These are phyloP conservation scores for Mollisia scopiformis DNA, from an alignment of 2,329 filamentous ascomycete species.

Conservation along the genomic window DNA sequence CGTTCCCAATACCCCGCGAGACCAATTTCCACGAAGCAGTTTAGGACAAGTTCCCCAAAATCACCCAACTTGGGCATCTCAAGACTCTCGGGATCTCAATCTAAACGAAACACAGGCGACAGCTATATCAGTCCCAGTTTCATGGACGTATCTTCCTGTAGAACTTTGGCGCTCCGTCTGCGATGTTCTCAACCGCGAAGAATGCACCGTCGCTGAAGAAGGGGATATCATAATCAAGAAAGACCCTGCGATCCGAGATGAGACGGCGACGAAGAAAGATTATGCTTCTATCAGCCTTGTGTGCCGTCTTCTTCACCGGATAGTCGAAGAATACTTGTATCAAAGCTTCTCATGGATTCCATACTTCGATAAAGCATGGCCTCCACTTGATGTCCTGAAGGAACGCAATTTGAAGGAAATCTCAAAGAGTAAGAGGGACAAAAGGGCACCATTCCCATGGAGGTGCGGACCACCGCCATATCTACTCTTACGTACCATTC, in stretches of 20 bases:
- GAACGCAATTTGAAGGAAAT: not conserved
- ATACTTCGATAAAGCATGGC: not conserved
- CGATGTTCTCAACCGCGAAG: not conserved
- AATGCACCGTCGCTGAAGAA: not conserved
- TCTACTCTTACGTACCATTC: constrained; percentile 11
- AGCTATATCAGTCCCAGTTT: not conserved
- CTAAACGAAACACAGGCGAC: not conserved
- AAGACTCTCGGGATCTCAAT: not conserved
- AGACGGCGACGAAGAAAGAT: no score
- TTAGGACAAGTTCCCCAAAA: no score
- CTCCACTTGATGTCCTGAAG: not conserved
- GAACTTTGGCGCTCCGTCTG: constrained; percentile 8
- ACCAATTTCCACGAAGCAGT: no score
- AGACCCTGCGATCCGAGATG: not conserved
- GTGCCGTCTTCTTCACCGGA: not conserved
- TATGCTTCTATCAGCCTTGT: constrained; percentile 5
- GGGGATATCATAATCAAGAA: not conserved
- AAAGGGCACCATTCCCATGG: not conserved
- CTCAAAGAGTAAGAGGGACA: not conserved
- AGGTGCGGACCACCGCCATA: constrained; percentile 9
- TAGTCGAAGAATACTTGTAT: not conserved
- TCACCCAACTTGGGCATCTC: not conserved
- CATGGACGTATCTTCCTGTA: not conserved
- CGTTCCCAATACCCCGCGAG: no score
- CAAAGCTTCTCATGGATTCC: not conserved